Conservation (phyloP, 2,329 filamentous ascomycete species). For the Xylariaceae sp. region DNA sequence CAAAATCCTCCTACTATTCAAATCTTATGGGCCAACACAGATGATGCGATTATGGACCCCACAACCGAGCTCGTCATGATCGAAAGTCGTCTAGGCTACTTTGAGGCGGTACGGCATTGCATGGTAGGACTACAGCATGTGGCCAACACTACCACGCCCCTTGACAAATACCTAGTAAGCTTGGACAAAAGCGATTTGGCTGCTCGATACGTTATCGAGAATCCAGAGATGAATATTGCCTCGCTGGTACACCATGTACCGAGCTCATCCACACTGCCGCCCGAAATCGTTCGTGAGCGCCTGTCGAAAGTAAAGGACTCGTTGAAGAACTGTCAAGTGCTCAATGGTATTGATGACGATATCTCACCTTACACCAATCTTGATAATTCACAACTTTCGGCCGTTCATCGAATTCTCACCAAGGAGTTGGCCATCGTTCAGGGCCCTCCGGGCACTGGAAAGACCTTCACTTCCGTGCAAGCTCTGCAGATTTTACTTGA, state of each 20-base stretch:
- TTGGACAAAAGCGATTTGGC: constrained; percentile 35
- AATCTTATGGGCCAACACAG: constrained; percentile 61
- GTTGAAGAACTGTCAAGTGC: constrained; percentile 22
- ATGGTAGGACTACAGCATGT: constrained; percentile 67
- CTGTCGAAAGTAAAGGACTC: constrained; percentile 22
- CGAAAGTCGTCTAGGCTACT: constrained; percentile 69
- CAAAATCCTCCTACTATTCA: constrained; percentile 69
- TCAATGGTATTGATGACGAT: constrained; percentile 25
- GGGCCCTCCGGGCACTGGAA: constrained; percentile 71
- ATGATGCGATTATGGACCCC: constrained; percentile 64
- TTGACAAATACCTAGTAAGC: constrained; percentile 58
- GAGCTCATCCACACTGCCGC: constrained; percentile 11
- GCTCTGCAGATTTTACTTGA: constrained; percentile 62
- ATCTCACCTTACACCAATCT: constrained; percentile 41
- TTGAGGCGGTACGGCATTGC: constrained; percentile 69
- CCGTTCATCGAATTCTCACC: constrained; percentile 65
- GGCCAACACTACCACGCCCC: constrained; percentile 45
- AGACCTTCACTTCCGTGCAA: constrained; percentile 76
- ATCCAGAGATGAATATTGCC: constrained; percentile 34
- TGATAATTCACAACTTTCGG: constrained; percentile 67
- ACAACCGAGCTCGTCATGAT: constrained; percentile 71
- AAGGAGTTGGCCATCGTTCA: constrained; percentile 73
- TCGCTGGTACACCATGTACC: constrained; percentile 33
- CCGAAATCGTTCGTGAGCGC: constrained; percentile 10
- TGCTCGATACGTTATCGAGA: constrained; percentile 33